Evolutionary conservation across 306 rosid genomes (phyloP), one percentile per base, ranked within the genome.

Genomic region (Pterocarpus macrocarpus): DNA sequence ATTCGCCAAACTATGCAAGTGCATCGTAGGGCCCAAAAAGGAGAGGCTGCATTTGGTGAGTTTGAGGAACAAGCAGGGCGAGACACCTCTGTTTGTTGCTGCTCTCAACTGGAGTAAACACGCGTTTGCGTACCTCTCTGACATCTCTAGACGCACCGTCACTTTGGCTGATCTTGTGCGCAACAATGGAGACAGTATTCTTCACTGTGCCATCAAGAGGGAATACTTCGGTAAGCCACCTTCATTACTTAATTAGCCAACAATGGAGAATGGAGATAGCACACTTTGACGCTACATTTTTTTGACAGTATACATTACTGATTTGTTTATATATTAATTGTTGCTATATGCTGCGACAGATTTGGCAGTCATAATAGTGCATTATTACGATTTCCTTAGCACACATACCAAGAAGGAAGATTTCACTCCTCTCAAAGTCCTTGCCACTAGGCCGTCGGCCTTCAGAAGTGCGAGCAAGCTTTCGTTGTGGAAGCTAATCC

Each of bases 41-140:
- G 81, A 84, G 76, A 84, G 87, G 17, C 8, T 58, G 0, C 36
- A 67, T 32, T 67, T 84, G 84, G 7, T 41, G 35, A 66, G 16
- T 16, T 1, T 2, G 0, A 59, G 2, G 8, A 84, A 84, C 34
- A 8, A 73, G 0, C 0, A 15, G 0, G 83, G 76, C 0, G 86
- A 83, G 53, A 78, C 83, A 0, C 86, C 86, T 56, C 30, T 83
- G 3, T 83, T 78, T 65, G 80, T 5, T 22, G 83, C 83, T 57
- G 86, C 80, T 11, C 41, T 65, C 6, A 73, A 73, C n/a, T 57
- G 86, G 76, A n/a, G 50, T 3, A 56, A 56, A 45, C 22, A 36
- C 7, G 55, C 77, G 0, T 83, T 83, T 72, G 86, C 83, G 0
- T 78, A 64, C 47, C 83, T 83, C 4, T 35, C 66, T 15, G 0